Percentiles rank a stretch among this genome's conserved stretches.
phyloP scores from a whole-genome alignment of 176 grass and related monocot genomes.

The Musa acuminata region DNA sequence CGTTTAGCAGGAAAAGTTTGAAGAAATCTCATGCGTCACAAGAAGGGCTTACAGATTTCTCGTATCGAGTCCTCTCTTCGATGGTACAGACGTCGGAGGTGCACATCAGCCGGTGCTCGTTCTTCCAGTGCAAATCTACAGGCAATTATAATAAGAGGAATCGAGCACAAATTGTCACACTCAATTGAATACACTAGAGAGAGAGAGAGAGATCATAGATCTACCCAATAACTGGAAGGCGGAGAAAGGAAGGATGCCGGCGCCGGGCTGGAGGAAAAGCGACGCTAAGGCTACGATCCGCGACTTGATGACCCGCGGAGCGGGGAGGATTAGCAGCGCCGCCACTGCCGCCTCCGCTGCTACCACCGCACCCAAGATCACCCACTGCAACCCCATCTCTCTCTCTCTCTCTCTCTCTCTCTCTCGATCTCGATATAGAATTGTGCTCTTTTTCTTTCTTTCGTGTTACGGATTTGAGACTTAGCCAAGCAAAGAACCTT shows the following conservation, averaged over 20 bases:
- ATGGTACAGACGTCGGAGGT: constrained; percentile 64
- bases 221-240: constrained; percentile 80
- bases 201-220: neutral
- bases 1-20: neutral
- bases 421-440: neutral
- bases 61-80: constrained; percentile 73
- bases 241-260: constrained; percentile 56
- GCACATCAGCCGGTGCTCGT: constrained; percentile 77
- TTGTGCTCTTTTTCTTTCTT: neutral
- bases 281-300: constrained; percentile 67
- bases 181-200: neutral
- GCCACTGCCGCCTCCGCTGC: constrained; percentile 62
- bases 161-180: neutral
- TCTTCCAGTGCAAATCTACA: constrained; percentile 41
- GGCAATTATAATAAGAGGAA: neutral
- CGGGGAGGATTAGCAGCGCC: constrained; percentile 60
- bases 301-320: constrained; percentile 47
- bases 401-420: no score
- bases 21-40: neutral
- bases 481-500: no score
- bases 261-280: constrained; percentile 53
- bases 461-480: neutral
- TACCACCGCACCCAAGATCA: constrained; percentile 71
- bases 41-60: constrained; percentile 58
- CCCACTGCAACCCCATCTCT: constrained; percentile 80